Conservation (phyloP, 345 rosid species). For the Lepidium didymum region DNA sequence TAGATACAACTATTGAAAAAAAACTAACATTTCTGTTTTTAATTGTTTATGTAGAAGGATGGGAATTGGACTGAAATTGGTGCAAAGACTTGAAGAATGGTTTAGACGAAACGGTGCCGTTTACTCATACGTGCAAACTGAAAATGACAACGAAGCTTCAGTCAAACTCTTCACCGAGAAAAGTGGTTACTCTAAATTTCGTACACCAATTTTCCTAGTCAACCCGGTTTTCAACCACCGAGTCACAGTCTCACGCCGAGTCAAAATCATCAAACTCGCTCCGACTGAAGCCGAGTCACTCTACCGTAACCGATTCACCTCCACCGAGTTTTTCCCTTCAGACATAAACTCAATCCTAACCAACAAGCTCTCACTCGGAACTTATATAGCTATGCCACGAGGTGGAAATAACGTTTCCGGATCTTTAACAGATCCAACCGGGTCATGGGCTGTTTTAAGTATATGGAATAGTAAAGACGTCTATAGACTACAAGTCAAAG, state of each 20-base stretch:
- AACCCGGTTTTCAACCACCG: conserved; percentile 92
- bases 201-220: conserved; percentile 78
- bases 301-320: conserved; percentile 68
- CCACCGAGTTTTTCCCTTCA: conserved; percentile 92
- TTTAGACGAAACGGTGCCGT: conserved; percentile 71
- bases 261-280: conserved; percentile 43
- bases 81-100: conserved; percentile 69
- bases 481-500: conserved; percentile 69
- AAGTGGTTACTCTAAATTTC: conserved; percentile 87
- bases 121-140: conserved; percentile 89
- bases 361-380: conserved; percentile 70
- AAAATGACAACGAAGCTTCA: conserved; percentile 84
- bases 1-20: too few relatives aligned
- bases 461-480: conserved; percentile 86
- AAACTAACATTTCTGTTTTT: too few relatives aligned
- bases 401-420: conserved; percentile 15
- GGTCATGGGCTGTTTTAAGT: conserved; percentile 81
- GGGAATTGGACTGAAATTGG: conserved; percentile 81
- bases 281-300: conserved; percentile 59
- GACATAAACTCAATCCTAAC: conserved; percentile 80
- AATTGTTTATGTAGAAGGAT: conserved; percentile 48
- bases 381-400: conserved; percentile 74
- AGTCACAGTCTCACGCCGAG: conserved; percentile 36
- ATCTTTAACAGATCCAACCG: conserved; percentile 58
- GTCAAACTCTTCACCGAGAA: conserved; percentile 79